Percentiles rank a stretch among this genome's conserved stretches.
Evolutionary conservation across 164 flowering plant species (phyloP).

Genomic region (Cinnamomum chago): DNA sequence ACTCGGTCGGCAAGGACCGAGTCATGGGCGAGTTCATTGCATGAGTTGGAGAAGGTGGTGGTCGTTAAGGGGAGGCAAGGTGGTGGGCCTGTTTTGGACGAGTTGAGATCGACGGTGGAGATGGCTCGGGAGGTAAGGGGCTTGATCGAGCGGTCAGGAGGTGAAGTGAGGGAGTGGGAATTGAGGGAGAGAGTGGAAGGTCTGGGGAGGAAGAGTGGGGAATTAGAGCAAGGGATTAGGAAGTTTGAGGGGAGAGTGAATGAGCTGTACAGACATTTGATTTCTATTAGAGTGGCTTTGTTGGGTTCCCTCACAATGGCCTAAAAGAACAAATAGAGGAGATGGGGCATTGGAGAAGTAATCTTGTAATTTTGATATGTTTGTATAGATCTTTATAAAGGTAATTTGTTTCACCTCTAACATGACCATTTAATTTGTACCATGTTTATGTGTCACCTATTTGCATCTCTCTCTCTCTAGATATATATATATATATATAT

Average conservation of each 20-base stretch:
- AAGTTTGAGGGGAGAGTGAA: conserved; percentile 22
- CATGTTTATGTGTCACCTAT: background rate
- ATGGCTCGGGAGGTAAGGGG: conserved; percentile 15
- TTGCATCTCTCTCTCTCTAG: too few species aligned
- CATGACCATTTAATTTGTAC: background rate
- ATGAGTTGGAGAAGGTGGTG: conserved; percentile 19
- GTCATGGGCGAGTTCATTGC: conserved; percentile 19
- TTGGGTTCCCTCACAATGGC: conserved; percentile 18
- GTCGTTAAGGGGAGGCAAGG: conserved; percentile 13
- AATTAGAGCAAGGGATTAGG: conserved; percentile 23
- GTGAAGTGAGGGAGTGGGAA: conserved; percentile 6
- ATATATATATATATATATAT: too few species aligned
- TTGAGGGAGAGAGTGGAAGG: conserved; percentile 11
- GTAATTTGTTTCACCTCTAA: too few species aligned
- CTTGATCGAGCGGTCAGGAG: conserved; percentile 6
- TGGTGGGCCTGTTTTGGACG: conserved; percentile 12
- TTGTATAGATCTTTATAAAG: background rate
- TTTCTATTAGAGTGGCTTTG: conserved; percentile 31
- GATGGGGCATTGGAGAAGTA: background rate
- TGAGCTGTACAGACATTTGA: conserved; percentile 29
- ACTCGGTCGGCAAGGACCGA: background rate
- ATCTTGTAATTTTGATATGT: background rate
- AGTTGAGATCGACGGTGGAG: conserved; percentile 17
- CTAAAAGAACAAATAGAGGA: background rate
- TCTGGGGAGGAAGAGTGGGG: conserved; percentile 21